Percentiles rank a stretch among this genome's conserved stretches.
phyloP scores from a whole-genome alignment of 805 yeast genomes.

The Diddensiella caesifluorescens region DNA sequence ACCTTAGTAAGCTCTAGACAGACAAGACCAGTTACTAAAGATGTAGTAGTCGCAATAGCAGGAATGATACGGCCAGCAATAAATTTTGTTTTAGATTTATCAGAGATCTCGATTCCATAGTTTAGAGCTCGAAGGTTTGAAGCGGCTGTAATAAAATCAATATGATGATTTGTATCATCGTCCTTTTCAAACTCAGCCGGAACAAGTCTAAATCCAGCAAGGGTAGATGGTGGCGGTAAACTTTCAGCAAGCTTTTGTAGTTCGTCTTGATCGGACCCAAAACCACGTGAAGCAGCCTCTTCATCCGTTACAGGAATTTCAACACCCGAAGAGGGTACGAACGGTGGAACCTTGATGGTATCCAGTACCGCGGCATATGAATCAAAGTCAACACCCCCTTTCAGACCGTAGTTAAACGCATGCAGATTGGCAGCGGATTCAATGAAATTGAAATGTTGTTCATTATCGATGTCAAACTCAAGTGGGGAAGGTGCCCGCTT shows the following conservation, averaged over 20 bases:
- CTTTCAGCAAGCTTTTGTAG: constrained; percentile 64
- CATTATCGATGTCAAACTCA: constrained; percentile 65
- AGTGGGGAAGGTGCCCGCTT: constrained; percentile 94
- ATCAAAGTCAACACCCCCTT: constrained; percentile 55
- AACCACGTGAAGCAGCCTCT: constrained; percentile 41
- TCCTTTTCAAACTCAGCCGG: constrained; percentile 98
- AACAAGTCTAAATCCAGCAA: constrained; percentile 79
- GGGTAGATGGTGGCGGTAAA: constrained; percentile 80
- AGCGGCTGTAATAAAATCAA: constrained; percentile 92
- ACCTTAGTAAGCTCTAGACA: constrained; percentile 90
- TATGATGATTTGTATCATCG: constrained; percentile 94
- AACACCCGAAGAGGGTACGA: constrained; percentile 68
- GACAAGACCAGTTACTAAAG: constrained; percentile 90
- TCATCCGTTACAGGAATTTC: constrained; percentile 58
- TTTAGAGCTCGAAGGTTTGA: constrained; percentile 94
- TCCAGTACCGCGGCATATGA: constrained; percentile 51
- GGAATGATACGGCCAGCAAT: constrained; percentile 99
- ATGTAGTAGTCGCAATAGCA: constrained; percentile 99
- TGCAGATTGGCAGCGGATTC: constrained; percentile 87
- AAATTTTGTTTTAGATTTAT: constrained; percentile 84
- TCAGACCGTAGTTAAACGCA: constrained; percentile 85
- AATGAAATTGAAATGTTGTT: constrained; percentile 76
- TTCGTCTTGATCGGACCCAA: constrained; percentile 52
- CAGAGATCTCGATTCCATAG: constrained; percentile 84
- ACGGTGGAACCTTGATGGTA: constrained; percentile 50